Evolutionary conservation across 75 land plant species (phyloP).

Genomic region (Picea sitchensis): DNA sequence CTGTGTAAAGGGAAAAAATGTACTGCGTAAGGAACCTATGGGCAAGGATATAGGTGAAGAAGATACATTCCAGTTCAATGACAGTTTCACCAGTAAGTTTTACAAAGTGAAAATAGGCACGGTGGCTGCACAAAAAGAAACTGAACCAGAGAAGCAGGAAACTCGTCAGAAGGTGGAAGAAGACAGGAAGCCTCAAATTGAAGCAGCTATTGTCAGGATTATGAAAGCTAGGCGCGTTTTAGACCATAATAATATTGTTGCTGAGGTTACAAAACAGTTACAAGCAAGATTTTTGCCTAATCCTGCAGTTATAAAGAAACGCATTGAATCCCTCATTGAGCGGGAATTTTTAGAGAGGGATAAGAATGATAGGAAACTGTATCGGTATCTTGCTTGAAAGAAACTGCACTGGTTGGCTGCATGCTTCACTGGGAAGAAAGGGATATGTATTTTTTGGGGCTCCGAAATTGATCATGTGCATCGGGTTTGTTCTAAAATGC

Average conservation of each 20-base stretch:
- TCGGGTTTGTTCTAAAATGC: background rate
- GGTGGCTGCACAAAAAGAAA: constrained; percentile 87
- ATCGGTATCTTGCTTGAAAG: constrained; percentile 86
- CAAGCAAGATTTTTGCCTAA: constrained; percentile 90
- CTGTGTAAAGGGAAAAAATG: constrained; percentile 95
- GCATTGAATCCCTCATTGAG: constrained; percentile 95
- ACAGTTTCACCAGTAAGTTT: constrained; percentile 74
- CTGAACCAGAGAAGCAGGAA: constrained; percentile 97
- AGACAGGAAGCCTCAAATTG: constrained; percentile 97
- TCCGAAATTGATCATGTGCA: background rate
- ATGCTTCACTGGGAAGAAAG: background rate
- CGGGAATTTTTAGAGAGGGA: constrained; percentile 96
- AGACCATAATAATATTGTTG: constrained; percentile 87
- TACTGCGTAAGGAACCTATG: constrained; percentile 93
- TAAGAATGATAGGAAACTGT: constrained; percentile 76
- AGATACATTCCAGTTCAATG: constrained; percentile 72
- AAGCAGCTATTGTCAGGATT: constrained; percentile 96
- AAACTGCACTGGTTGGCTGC: constrained; percentile 6
- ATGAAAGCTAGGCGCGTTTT: constrained; percentile 90
- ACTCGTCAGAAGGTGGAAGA: constrained; percentile 97
- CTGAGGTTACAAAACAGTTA: constrained; percentile 95
- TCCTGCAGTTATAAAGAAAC: constrained; percentile 91
- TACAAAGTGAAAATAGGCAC: constrained; percentile 87
- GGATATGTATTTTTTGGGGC: background rate
- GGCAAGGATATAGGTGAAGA: constrained; percentile 91